These are phyloP conservation scores for Abortiporus biennis DNA, from an alignment of 1,284 basidiomycete genomes.

Conservation along the genomic window DNA sequence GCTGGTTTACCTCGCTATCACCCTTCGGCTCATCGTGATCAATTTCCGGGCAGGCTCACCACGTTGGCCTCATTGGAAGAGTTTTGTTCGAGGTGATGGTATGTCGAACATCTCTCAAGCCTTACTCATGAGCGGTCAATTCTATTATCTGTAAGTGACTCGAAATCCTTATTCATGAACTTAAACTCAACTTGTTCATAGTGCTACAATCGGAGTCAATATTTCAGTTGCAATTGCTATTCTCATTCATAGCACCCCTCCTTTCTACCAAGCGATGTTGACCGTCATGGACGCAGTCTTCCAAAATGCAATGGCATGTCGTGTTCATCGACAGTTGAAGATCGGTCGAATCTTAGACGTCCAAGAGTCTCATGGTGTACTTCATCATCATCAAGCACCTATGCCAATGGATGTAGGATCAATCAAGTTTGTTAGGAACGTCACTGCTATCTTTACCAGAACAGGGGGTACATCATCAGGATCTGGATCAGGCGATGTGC, in stretches of 20 bases:
- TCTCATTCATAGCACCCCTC: background rate
- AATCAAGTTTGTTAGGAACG: no score
- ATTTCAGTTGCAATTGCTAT: background rate
- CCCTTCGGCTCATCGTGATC: background rate
- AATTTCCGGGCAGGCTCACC: background rate
- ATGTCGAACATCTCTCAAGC: background rate
- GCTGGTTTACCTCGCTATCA: constrained; percentile 1
- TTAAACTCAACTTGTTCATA: background rate
- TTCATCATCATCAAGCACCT: no score
- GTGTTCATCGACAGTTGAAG: constrained; percentile 2
- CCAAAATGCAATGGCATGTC: constrained; percentile 4
- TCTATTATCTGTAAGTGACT: background rate
- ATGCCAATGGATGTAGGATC: no score
- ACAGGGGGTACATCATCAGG: no score
- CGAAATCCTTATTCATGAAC: background rate
- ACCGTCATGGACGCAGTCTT: background rate
- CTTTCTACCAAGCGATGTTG: background rate
- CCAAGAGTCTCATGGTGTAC: no score
- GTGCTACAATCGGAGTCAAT: background rate
- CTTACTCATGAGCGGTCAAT: background rate
- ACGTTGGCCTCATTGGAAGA: background rate
- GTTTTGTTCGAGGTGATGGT: background rate
- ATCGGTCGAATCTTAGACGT: background rate
- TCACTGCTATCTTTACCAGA: no score
- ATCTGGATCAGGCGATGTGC: no score